Evolutionary conservation across 1,284 basidiomycete genomes (phyloP), one percentile per base, ranked within the genome.

Genomic region (Entoloma clypeatum): DNA sequence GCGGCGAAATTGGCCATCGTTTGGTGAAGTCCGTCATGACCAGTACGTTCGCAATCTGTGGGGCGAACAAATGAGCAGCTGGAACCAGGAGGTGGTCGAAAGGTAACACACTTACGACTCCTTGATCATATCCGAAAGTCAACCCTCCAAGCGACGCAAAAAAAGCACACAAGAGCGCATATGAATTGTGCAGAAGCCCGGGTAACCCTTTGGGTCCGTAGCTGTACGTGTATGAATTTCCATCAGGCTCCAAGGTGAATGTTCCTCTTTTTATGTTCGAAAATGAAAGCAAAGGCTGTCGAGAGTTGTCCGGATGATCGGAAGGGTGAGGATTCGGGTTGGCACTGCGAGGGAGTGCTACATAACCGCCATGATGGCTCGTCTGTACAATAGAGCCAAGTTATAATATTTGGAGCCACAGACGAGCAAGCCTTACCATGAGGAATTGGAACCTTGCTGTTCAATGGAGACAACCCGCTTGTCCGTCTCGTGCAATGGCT

Each of bases 71-170:
- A n/a, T n/a, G 30, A 19, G 8, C 6, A n/a, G 13, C 18, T 10
- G 6, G 2, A 18, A 19, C 19, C 13, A 28, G 26, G 17, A 25
- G 29, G 36, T 25, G 14, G 21, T 24, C 22, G 35, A 4, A 28
- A 14, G 19, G 21, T 33, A 9, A 11, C 0, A 21, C 1, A 61
- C 68, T 35, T 49, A 72, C 69, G 41, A 82, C 81, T 29, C 82
- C 81, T 54, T 85, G 82, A 51, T 84, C 81, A 59, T 84, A 85
- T 4, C 87, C 87, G 59, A 91, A 91, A 17, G 84, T 77, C 34
- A 90, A 58, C 0, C 88, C 86, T 3, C 87, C 88, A 51, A 90
- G 74, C 10, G 81, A 84, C 0, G 82, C 87, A 44, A 87, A 82
- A 24, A 80, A 61, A 1, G 80, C 82, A 50, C 82, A 85, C 3